These are phyloP conservation scores for Powellomyces hirtus DNA, from an alignment of 192 early-diverging fungal genomes.

Conservation along the genomic window DNA sequence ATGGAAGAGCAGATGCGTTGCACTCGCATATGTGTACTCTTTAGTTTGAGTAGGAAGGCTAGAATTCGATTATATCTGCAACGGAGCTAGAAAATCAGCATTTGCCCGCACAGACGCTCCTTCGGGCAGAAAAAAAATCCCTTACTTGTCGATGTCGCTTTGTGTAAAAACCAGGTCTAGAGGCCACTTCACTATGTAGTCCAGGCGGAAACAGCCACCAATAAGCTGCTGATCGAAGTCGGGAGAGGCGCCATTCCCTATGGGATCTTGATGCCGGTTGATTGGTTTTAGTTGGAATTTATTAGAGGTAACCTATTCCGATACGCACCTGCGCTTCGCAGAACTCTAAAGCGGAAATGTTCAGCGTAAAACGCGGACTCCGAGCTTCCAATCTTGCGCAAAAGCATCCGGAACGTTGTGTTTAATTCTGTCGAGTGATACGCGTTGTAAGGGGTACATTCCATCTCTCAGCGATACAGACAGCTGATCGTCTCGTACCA, in stretches of 20 bases:
- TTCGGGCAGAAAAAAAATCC: neutral
- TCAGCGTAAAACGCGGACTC: neutral
- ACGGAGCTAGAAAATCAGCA: too few species aligned
- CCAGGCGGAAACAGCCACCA: constrained; percentile 50
- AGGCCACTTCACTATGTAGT: constrained; percentile 65
- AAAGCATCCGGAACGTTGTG: constrained; percentile 6
- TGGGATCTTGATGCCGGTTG: too few species aligned
- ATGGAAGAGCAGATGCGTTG: constrained; percentile 39
- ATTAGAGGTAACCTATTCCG: too few species aligned
- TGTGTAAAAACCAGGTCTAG: constrained; percentile 64
- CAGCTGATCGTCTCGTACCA: constrained; percentile 27
- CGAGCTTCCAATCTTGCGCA: neutral
- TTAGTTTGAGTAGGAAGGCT: constrained; percentile 59
- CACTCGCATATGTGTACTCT: constrained; percentile 55
- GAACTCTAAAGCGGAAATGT: constrained; percentile 24
- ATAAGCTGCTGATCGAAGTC: constrained; percentile 43
- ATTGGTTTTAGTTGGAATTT: too few species aligned
- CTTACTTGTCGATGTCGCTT: constrained; percentile 47
- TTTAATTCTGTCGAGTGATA: constrained; percentile 6
- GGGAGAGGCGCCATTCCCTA: too few species aligned
- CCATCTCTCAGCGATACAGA: too few species aligned
- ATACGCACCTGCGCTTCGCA: constrained; percentile 2
- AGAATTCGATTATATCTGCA: constrained; percentile 59
- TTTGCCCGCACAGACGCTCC: neutral
- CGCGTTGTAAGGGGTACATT: too few species aligned